These are phyloP conservation scores for Fusarium agapanthi DNA, from an alignment of 2,329 filamentous ascomycete species.

Conservation along the genomic window DNA sequence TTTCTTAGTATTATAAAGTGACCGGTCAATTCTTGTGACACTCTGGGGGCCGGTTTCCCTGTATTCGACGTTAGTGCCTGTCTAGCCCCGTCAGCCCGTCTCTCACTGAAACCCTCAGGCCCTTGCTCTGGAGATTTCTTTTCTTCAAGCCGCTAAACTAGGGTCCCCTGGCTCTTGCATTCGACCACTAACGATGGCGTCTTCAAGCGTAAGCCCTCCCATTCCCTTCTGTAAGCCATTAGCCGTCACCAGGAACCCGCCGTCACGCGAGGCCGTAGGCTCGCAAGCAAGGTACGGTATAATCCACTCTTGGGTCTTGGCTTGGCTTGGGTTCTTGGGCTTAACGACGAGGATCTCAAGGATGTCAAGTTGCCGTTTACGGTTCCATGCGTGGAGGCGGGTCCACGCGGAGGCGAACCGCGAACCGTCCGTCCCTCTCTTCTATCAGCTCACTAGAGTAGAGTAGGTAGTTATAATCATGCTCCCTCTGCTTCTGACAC, in stretches of 20 bases:
- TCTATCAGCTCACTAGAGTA: conserved; percentile 3
- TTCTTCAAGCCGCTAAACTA: neutral
- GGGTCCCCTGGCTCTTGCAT: conserved; percentile 11
- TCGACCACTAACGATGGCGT: conserved; percentile 19
- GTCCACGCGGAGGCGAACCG: conserved; percentile 27
- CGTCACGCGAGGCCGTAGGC: conserved; percentile 32
- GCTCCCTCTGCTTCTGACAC: conserved; percentile 12
- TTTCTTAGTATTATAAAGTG: too few relatives aligned
- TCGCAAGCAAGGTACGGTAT: conserved; percentile 6
- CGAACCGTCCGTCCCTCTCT: neutral
- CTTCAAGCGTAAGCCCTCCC: conserved; percentile 18
- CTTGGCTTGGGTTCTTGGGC: neutral
- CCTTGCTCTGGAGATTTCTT: neutral
- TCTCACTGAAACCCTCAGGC: neutral
- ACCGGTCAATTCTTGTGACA: too few relatives aligned
- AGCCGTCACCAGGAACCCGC: conserved; percentile 30
- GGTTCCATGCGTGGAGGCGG: conserved; percentile 28
- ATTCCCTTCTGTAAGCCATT: conserved; percentile 17
- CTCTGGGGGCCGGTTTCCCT: too few relatives aligned
- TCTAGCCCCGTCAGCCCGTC: neutral
- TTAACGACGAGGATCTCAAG: conserved; percentile 9
- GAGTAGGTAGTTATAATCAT: conserved; percentile 31
- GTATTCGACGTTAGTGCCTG: too few relatives aligned
- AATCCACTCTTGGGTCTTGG: conserved; percentile 9
- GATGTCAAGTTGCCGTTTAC: conserved; percentile 9